Conservation (phyloP, 2,329 filamentous ascomycete genomes). For the Penicillium sp. region DNA sequence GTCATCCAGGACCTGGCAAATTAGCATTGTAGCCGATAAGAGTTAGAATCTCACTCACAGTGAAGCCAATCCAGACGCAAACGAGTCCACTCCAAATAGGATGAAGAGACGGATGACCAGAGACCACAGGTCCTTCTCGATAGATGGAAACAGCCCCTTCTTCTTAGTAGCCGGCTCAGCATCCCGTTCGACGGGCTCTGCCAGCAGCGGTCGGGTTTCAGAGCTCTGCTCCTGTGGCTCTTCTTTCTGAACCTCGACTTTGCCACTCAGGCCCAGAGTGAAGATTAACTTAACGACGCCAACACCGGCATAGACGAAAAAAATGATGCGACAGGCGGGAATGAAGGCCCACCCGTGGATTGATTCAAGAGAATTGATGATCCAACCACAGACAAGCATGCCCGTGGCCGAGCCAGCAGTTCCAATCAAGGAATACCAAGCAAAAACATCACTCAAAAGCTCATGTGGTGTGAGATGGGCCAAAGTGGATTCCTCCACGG, state of each 20-base stretch:
- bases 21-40: conserved; percentile 30
- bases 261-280: conserved; percentile 49
- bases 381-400: conserved; percentile 59
- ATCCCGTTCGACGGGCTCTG: conserved; percentile 12
- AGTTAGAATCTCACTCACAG: conserved; percentile 45
- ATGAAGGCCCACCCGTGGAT: conserved; percentile 45
- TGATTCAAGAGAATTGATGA: conserved; percentile 51
- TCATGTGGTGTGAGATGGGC: conserved; percentile 57
- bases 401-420: conserved; percentile 61
- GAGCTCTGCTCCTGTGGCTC: conserved; percentile 21
- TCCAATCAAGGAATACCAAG: conserved; percentile 59
- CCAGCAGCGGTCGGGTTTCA: conserved; percentile 39
- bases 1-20: conserved; percentile 48
- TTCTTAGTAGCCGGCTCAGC: conserved; percentile 20
- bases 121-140: conserved; percentile 49
- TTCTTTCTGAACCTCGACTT: conserved; percentile 44
- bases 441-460: conserved; percentile 60
- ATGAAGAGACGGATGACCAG: conserved; percentile 56
- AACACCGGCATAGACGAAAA: conserved; percentile 56
- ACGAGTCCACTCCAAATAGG: conserved; percentile 65
- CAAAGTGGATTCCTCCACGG: conserved; percentile 64
- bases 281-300: conserved; percentile 58
- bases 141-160: conserved; percentile 52
- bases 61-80: conserved; percentile 68
- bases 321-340: conserved; percentile 55